Percentiles rank a stretch among this genome's conserved stretches.
Evolutionary conservation across 1,139 yeast species (phyloP).

Genomic region (Suhomyces yuchorum): DNA sequence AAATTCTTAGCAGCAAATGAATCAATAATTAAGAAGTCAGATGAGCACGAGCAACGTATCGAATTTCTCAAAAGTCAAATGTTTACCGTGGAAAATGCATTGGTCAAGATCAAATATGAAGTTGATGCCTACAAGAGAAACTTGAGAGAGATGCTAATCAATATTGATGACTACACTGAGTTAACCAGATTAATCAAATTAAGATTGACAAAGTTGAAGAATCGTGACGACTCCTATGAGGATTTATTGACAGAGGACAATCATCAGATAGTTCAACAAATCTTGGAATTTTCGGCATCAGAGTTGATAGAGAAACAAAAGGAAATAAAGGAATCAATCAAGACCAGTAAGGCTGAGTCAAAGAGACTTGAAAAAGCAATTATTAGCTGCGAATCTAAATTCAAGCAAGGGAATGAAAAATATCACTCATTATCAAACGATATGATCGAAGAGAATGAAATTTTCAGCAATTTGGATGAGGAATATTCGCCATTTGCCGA

Average conservation of each 20-base stretch:
- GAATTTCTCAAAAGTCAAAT: slow-evolving; percentile 19
- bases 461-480: slow-evolving; percentile 20
- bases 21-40: slow-evolving; percentile 18
- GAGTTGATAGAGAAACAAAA: slow-evolving; percentile 17
- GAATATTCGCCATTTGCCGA: slow-evolving; percentile 32
- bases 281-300: slow-evolving; percentile 17
- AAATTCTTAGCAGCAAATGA: slow-evolving; percentile 36
- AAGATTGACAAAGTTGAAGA: slow-evolving; percentile 13
- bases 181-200: slow-evolving; percentile 15
- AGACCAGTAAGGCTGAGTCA: slow-evolving; percentile 15
- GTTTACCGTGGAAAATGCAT: slow-evolving; percentile 17
- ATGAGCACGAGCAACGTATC: slow-evolving; percentile 15
- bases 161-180: slow-evolving; percentile 18
- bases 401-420: slow-evolving; percentile 23
- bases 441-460: slow-evolving; percentile 21
- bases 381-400: slow-evolving; percentile 18
- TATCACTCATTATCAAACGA: slow-evolving; percentile 17
- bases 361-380: slow-evolving; percentile 29
- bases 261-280: slow-evolving; percentile 18
- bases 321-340: slow-evolving; percentile 15
- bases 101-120: slow-evolving; percentile 18
- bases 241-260: slow-evolving; percentile 19
- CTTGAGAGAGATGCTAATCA: slow-evolving; percentile 13
- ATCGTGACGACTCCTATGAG: slow-evolving; percentile 16
- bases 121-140: slow-evolving; percentile 18